Base-by-base conservation (phyloP, 352 stramenopile genomes). In the Nothophytophthora sp. region DNA sequence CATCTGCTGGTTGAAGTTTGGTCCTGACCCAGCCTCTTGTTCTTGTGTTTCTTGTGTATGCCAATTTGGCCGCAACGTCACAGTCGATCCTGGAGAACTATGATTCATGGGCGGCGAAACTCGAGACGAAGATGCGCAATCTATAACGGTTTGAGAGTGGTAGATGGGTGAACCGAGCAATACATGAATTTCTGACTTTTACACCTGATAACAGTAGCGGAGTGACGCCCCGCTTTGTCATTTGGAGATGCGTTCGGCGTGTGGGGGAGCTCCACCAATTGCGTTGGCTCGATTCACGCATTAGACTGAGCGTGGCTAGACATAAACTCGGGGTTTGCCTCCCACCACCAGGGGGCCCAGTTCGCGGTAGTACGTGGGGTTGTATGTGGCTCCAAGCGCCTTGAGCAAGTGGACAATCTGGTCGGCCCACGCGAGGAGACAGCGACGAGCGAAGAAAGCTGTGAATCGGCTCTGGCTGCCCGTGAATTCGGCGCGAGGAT, bases 111-210 rank as follows among this genome's bases (percentile, higher is more conserved):
- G 67, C 68, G 10, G 55, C 73, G 2, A 67, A 63, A 22, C 52
- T 87, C 34, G 65, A 86, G 41, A 70, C 67, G 38, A 86, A 86
- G 33, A 66, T 87, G 63, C 70, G 59, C 32, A 39, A 60, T n/a
- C 59, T 67, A 63, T 63, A 59, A 52, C 45, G 13, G 18, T 36
- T 24, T 10, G 22, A 7, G 16, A 19, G 22, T 10, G 32, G 43
- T 32, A 28, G 38, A 24, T 15, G n/a, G 16, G 4, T n/a, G 5
- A 35, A 12, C 29, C 12, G 12, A 19, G 28, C 16, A 46, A 43
- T 20, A 25, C 22, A 34, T 48, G 16, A 3, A 18, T 11, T 10
- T 23, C 13, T 47, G 22, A 27, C 27, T 35, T 47, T 35, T 33
- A 36, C 39, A 28, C 6, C 36, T 13, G 20, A 23, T 25, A 42